Base-by-base conservation (phyloP, 352 stramenopile species). In the Globisporangium solare region DNA sequence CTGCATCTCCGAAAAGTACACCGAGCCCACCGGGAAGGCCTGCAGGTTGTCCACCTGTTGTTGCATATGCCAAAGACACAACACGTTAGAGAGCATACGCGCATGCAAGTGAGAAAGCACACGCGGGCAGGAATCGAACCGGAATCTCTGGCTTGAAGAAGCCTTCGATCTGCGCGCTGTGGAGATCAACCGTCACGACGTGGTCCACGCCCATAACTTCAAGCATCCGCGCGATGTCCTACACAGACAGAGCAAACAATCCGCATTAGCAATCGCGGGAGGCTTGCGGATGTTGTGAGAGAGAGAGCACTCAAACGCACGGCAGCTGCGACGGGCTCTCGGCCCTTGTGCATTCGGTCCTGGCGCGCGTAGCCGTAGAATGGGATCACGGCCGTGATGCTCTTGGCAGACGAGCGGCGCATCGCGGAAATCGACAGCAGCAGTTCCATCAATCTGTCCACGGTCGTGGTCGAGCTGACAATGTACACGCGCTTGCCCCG, bases 161-260 rank as follows among this genome's bases (percentile, higher is more conserved):
- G 18, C 85, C 85, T 64, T 95, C 85, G 54, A 93, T 91, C 63
- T 95, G 85, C 39, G 83, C 79, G 45, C 83, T 95, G 71, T 95
- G 85, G n/a, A 95, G 70, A 45, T 95, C 83, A 21, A 95, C 82
- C 0, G 85, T 93, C 62, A 95, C 83, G 20, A 95, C 83, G 61
- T 93, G 85, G 56, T 95, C 83, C 55, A 95, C 83, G 24, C 85
- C 85, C 83, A 95, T 93, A n/a, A 89, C 86, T 61, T 95, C 83
- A 7, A 95, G 81, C 85, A 95, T 95, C 27, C 79, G 77, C 18
- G 85, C 85, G 46, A 95, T 81, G 39, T 95, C 83, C 80, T 90
- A 58, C 1, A 21, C 2, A 47, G 8, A 61, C 5, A 27, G 24
- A 27, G 24, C 24, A 41, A 39, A n/a, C 24, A 45, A n/a, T n/a